Evolutionary conservation across 768 basidiomycete genomes (phyloP), one percentile per base, ranked within the genome.

Genomic region (Tricholoma furcatifolium): DNA sequence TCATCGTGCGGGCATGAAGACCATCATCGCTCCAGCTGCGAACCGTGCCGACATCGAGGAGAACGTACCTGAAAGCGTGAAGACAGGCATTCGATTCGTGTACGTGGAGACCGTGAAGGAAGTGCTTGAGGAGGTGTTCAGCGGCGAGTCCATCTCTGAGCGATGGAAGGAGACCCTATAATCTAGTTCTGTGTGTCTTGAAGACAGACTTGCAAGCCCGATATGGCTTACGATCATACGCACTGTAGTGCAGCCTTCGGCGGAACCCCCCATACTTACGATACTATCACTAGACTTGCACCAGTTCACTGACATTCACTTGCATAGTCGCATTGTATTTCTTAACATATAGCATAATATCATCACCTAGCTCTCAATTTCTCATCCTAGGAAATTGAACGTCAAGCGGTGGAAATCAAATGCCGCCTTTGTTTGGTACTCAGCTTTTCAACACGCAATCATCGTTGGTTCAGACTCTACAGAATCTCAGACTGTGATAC

Each of bases 41-140:
- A 96, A 96, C 68, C 84, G 87, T 21, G 86, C 91, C 0, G 96
- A 98, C 63, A 95, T 99, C 30, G 93, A 98, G 72, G 93, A 94
- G 76, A 98, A 98, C 65, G 96, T 98, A 0, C 94, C 93, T 0
- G 87, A 86, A 61, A 94, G 93, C 62, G 95, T 98, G 59, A 98
- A 98, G 80, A 86, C 84, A 6, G 96, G 95, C 18, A 94, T 98
- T 54, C 81, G 84, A 43, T 93, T 99, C 58, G 91, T 98, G 55
- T 98, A 96, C 66, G 96, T 97, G 42, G 93, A 97, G 63, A 88
- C 91, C 62, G 92, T 97, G 51, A 80, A 79, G 61, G 91, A 98
- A 70, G 94, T 98, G 4, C 69, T 98, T 62, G 76, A 84, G 51
- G 92, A 94, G 69, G 91, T 91, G 38, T 98, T 98, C 73, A 78